These are phyloP conservation scores for Trametes punicea DNA, from an alignment of 768 basidiomycete genomes.

Conservation along the genomic window DNA sequence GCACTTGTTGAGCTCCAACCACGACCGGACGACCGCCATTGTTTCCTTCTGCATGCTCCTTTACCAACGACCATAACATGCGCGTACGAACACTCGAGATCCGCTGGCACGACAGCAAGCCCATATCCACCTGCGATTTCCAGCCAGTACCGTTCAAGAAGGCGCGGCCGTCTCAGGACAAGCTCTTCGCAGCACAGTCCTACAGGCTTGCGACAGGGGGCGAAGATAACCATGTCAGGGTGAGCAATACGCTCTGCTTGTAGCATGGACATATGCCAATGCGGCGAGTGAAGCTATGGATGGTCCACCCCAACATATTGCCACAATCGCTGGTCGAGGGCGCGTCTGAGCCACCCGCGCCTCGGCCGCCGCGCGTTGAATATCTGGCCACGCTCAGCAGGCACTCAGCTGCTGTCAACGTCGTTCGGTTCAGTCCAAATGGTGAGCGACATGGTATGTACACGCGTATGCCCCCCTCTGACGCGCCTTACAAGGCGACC, in stretches of 20 bases:
- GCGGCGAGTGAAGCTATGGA: slow-evolving; percentile 70
- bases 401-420: slow-evolving; percentile 94
- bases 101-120: slow-evolving; percentile 93
- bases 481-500: slow-evolving; percentile 57
- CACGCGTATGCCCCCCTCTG: not conserved
- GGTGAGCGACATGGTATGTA: slow-evolving; percentile 45
- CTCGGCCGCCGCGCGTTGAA: slow-evolving; percentile 83
- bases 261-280: not conserved
- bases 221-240: slow-evolving; percentile 95
- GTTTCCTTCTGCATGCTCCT: not conserved
- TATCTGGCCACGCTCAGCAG: slow-evolving; percentile 92
- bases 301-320: slow-evolving; percentile 88
- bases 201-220: slow-evolving; percentile 94
- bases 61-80: slow-evolving; percentile 41
- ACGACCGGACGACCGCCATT: not conserved
- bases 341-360: slow-evolving; percentile 34
- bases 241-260: slow-evolving; percentile 38
- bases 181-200: slow-evolving; percentile 61
- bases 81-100: slow-evolving; percentile 90
- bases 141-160: slow-evolving; percentile 82
- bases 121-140: slow-evolving; percentile 96
- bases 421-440: slow-evolving; percentile 92
- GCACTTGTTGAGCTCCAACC: not conserved
- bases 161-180: slow-evolving; percentile 61
- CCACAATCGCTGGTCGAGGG: slow-evolving; percentile 54